phyloP scores from a whole-genome alignment of 345 rosid species.

The Sonneratia caseolaris region DNA sequence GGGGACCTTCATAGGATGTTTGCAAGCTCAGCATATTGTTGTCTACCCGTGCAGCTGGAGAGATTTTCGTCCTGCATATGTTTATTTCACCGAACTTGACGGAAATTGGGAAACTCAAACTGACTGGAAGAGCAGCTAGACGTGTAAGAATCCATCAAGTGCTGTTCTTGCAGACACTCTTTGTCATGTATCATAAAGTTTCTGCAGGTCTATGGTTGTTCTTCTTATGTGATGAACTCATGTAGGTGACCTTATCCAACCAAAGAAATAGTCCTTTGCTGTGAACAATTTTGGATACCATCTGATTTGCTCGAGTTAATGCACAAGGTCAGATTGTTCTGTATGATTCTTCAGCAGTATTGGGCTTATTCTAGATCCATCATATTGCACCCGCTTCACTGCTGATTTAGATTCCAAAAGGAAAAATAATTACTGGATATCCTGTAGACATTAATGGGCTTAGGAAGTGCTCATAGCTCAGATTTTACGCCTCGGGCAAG shows the following conservation, averaged over 20 bases:
- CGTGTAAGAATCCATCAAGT: background rate
- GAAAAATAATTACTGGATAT: background rate
- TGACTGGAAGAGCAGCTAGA: background rate
- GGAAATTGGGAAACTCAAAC: background rate
- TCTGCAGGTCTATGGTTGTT: background rate
- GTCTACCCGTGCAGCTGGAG: background rate
- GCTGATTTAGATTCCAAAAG: background rate
- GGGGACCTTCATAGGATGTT: background rate
- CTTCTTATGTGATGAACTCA: background rate
- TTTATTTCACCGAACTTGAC: background rate
- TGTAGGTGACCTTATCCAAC: background rate
- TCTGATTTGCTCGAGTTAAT: background rate
- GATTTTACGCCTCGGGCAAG: background rate
- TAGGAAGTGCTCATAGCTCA: background rate
- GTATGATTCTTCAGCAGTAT: background rate
- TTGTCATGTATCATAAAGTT: background rate
- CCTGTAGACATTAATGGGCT: background rate
- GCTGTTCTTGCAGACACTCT: background rate
- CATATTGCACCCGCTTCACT: too few relatives aligned
- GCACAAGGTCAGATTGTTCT: background rate
- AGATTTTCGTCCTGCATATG: background rate
- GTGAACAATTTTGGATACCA: background rate
- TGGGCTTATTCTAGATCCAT: too few relatives aligned
- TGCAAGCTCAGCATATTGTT: background rate
- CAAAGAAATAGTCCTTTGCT: background rate